Evolutionary conservation across 768 basidiomycete species (phyloP).

Genomic region (Clavaria fumosa): DNA sequence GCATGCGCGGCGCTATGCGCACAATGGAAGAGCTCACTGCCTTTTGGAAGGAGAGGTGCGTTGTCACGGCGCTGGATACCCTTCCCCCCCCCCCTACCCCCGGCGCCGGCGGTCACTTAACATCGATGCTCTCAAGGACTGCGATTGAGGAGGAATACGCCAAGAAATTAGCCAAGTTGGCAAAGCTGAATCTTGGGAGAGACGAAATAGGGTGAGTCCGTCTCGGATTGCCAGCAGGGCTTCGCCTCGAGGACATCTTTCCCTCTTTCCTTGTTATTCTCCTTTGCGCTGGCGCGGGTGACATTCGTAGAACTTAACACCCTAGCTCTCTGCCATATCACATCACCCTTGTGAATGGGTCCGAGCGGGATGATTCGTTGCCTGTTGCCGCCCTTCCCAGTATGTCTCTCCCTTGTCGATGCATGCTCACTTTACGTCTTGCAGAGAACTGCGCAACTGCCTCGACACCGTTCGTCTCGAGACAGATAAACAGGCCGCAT

Average conservation of each 20-base stretch:
- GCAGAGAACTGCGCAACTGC: slow-evolving; percentile 67
- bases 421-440: background rate
- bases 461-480: slow-evolving; percentile 70
- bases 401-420: too few relatives aligned
- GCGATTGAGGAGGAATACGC: slow-evolving; percentile 93
- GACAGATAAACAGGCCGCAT: slow-evolving; percentile 67
- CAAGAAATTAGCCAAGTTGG: slow-evolving; percentile 63
- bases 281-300: background rate
- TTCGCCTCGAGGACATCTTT: too few relatives aligned
- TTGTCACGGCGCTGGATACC: background rate
- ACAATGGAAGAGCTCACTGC: slow-evolving; percentile 78
- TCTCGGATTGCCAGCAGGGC: too few relatives aligned
- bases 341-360: background rate
- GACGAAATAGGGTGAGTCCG: slow-evolving; percentile 87
- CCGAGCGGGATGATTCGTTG: background rate
- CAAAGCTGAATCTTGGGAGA: slow-evolving; percentile 60
- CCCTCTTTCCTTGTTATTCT: slow-evolving; percentile 1
- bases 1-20: slow-evolving; percentile 72
- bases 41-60: slow-evolving; percentile 89
- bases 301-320: background rate
- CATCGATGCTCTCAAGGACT: slow-evolving; percentile 38
- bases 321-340: background rate
- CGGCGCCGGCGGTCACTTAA: too few relatives aligned
- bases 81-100: too few relatives aligned
- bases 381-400: too few relatives aligned